Base-by-base conservation (phyloP, 768 basidiomycete genomes). In the Boletus pseudopeckii region DNA sequence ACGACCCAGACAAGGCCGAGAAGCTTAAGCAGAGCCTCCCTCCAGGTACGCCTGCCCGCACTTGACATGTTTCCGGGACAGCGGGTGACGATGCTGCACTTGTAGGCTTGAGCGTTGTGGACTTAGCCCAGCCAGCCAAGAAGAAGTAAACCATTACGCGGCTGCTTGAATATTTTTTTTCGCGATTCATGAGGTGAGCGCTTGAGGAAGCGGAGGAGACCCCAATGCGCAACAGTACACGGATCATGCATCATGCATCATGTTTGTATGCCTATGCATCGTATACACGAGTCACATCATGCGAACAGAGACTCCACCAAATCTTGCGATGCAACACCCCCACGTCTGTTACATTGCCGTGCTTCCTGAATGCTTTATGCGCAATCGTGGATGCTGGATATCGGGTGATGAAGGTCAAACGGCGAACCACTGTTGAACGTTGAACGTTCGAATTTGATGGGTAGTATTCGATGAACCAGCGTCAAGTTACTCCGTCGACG, bases 1-100 rank as follows among this genome's bases (percentile, higher is more conserved):
- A 93, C 72, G 97, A 99, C 78, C 84, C 91, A 68, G 94, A 97
- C 74, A 98, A 98, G 82, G 96, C 97, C 38, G 94, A 97, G 73
- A 99, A 98, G 80, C 85, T 99, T 65, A 84, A 88, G 79, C 91
- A 91, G 79, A 87, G 85, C 68, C 80, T 99, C 48, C 96, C 96
- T 49, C 97, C 97, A 66, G 92, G 96, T 95, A 68, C 65, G 89
- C 75, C 22, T 38, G 2, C 10, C 1, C 0, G 4, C n/a, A 14
- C 18, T n/a, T 14, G 22, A 33, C 33, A 9, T 48, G 17, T n/a
- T 37, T 32, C 20, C 6, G 5, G 52, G 22, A 48, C 26, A 6
- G 42, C 9, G 4, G 14, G 13, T 54, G 52, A 56, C 14, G 26
- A 41, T 45, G 14, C 11, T 4, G 5, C n/a, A n/a, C 17, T 9